Base-by-base conservation (phyloP, 2,329 filamentous ascomycete genomes). In the Ustulina deusta region DNA sequence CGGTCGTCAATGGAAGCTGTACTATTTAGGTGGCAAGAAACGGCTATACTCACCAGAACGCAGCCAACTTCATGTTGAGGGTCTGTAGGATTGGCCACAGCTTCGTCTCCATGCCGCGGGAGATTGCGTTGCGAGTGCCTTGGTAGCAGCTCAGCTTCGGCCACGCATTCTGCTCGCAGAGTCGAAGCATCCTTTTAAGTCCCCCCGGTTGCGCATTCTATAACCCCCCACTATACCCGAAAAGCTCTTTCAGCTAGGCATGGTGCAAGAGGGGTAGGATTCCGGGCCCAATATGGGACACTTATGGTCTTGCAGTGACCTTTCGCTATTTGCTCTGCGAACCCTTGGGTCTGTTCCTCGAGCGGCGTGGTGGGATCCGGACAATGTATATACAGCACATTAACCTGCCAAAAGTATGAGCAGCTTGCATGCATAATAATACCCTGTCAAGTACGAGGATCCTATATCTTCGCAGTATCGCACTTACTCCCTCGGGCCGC, bases 121-220 rank as follows among this genome's bases (percentile, higher is more conserved):
- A 75, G 7, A 81, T 66, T 4, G 80, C 65, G 62, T 76, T 81
- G 68, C 82, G 83, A 13, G 77, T 74, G 34, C 80, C 81, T 52
- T 83, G 81, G 57, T 82, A 83, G 61, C 76, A 79, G 6, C 68
- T 74, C 0, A 80, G 81, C 57, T 81, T 80, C n/a, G 72, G 65
- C 72, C 77, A 80, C 40, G 71, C 73, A 2, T 79, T 74, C 48
- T 74, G 51, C 22, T 80, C 78, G 69, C 77, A 79, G 17, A 80
- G 68, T 4, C 72, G 69, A 32, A 81, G 65, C 29, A 77, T 77
- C 20, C 77, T 65, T 57, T 77, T 66, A 0, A 82, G 72, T n/a
- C n/a, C n/a, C n/a, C n/a, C n/a, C n/a, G n/a, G n/a, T n/a, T n/a
- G n/a, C n/a, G n/a, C n/a, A n/a, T n/a, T n/a, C n/a, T n/a, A n/a